These are phyloP conservation scores for Globisporangium uncinulatum DNA, from an alignment of 352 stramenopile genomes.

Conservation along the genomic window DNA sequence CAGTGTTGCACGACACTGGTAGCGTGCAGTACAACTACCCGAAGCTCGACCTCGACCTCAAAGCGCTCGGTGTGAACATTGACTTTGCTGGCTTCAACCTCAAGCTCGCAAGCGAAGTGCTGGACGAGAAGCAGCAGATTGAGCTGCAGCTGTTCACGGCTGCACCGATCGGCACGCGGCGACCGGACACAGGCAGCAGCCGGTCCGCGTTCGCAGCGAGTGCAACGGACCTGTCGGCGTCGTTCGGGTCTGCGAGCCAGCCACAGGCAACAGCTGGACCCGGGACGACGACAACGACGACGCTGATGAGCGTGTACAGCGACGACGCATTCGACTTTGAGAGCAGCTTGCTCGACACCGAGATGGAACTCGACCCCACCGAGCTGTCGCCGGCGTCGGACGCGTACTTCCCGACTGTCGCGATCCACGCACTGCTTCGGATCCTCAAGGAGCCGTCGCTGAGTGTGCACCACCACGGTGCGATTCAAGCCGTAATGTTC, in stretches of 20 bases:
- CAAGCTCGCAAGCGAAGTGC: slow-evolving; percentile 44
- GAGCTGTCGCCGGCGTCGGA: slow-evolving; percentile 77
- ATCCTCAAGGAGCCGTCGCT: slow-evolving; percentile 96
- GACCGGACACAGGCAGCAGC: slow-evolving; percentile 24
- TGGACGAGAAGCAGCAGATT: slow-evolving; percentile 87
- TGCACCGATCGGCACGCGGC: slow-evolving; percentile 77
- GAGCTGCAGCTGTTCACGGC: slow-evolving; percentile 83
- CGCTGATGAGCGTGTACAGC: slow-evolving; percentile 13
- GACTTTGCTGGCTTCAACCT: slow-evolving; percentile 52
- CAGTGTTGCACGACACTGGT: neutral
- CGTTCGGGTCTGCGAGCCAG: neutral
- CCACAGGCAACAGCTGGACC: slow-evolving; percentile 15
- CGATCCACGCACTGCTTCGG: slow-evolving; percentile 94
- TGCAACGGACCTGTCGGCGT: slow-evolving; percentile 4
- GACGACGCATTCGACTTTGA: slow-evolving; percentile 67
- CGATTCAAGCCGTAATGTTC: slow-evolving; percentile 98
- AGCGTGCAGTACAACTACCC: slow-evolving; percentile 27
- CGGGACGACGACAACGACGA: slow-evolving; percentile 16
- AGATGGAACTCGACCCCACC: slow-evolving; percentile 62
- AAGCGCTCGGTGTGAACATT: slow-evolving; percentile 47
- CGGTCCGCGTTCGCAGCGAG: slow-evolving; percentile 4
- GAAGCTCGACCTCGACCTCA: slow-evolving; percentile 51
- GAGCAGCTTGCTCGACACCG: slow-evolving; percentile 47
- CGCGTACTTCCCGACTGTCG: slow-evolving; percentile 97
- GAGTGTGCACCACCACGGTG: slow-evolving; percentile 93